phyloP scores from a whole-genome alignment of 1,284 basidiomycete genomes.

The Trichosporon ovoides region DNA sequence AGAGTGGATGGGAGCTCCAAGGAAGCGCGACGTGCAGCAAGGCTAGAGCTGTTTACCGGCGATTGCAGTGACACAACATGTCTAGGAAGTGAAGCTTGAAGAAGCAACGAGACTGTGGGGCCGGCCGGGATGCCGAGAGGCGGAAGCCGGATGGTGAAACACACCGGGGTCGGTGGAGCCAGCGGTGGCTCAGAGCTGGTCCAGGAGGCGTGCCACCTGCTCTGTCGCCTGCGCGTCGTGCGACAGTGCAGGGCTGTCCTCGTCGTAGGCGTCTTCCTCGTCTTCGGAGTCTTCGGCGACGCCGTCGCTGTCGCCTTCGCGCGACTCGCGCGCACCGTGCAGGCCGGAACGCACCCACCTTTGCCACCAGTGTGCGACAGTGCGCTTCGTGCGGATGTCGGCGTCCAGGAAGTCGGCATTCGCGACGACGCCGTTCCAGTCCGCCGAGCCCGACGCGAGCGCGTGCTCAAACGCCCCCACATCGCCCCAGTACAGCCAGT shows the following conservation, averaged over 20 bases:
- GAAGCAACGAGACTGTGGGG: too few species aligned
- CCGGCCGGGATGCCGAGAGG: too few species aligned
- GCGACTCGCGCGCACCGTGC: not conserved
- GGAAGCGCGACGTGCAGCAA: too few species aligned
- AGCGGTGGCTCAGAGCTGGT: too few species aligned
- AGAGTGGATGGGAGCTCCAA: too few species aligned
- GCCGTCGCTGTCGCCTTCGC: conserved; percentile 8
- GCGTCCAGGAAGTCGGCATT: conserved; percentile 47
- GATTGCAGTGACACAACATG: too few species aligned
- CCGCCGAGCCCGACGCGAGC: conserved; percentile 34
- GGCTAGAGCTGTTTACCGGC: too few species aligned
- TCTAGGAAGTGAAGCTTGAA: too few species aligned
- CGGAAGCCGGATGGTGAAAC: too few species aligned
- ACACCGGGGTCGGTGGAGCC: too few species aligned
- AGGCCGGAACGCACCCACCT: conserved; percentile 38
- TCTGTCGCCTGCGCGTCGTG: not conserved
- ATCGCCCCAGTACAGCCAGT: conserved; percentile 49
- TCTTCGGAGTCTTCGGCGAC: too few species aligned
- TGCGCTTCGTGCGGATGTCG: conserved; percentile 40
- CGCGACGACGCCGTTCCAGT: conserved; percentile 45
- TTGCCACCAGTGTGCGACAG: conserved; percentile 47
- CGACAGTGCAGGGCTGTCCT: not conserved
- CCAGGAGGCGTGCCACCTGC: not conserved
- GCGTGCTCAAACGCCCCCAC: conserved; percentile 33
- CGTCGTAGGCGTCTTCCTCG: conserved; percentile 4